Percentiles rank a stretch among this genome's conserved stretches.
Evolutionary conservation across 352 stramenopile genomes (phyloP).

Genomic region (Phytophthora sojae): DNA sequence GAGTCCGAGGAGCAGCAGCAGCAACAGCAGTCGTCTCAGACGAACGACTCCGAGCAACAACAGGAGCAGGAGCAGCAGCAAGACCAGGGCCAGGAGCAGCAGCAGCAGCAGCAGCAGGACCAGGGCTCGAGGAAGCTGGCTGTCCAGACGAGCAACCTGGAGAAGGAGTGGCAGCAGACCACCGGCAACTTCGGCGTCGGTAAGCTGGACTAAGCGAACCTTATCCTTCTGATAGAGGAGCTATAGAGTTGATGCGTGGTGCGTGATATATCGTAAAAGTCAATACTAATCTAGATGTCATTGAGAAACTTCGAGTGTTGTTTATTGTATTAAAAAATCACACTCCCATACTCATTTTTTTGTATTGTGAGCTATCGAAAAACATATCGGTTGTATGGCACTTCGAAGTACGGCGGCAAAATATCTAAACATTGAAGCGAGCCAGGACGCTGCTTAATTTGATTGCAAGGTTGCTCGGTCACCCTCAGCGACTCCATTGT

Average conservation of each 20-base stretch:
- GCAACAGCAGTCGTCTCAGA: slow-evolving; percentile 11
- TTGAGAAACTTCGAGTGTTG: background rate
- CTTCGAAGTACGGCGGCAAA: no score
- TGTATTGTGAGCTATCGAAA: no score
- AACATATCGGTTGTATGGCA: no score
- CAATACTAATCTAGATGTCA: no score
- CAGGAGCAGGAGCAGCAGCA: background rate
- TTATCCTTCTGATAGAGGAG: background rate
- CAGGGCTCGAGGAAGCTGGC: slow-evolving; percentile 16
- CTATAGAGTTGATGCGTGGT: background rate
- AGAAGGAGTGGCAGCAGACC: slow-evolving; percentile 23
- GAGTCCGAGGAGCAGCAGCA: background rate
- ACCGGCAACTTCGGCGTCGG: slow-evolving; percentile 34
- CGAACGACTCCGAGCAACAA: no score
- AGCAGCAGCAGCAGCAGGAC: no score
- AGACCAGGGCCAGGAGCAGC: background rate
- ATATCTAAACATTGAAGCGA: no score
- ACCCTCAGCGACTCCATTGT: no score
- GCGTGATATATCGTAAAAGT: no score
- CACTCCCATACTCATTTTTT: no score
- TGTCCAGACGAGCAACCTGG: slow-evolving; percentile 23
- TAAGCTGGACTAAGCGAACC: slow-evolving; percentile 28
- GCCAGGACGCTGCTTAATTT: no score
- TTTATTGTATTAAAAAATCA: background rate
- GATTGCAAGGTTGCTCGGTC: no score